Evolutionary conservation across 345 rosid species (phyloP), one percentile per base, ranked within the genome.

Genomic region (Excoecaria agallocha): DNA sequence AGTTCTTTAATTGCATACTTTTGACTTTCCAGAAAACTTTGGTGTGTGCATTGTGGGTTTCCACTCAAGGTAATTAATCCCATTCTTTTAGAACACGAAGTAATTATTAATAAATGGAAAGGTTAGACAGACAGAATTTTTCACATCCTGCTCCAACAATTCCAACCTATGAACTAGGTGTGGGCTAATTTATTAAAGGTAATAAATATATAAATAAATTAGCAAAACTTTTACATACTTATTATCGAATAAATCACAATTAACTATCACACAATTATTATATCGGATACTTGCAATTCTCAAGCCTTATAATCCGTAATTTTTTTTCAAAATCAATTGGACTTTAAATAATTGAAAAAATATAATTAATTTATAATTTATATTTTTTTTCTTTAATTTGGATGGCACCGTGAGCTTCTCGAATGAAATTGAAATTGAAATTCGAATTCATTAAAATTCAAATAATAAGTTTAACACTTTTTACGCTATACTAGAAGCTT

Each of bases 131-230:
- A 69, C 6, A 72, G 67, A 79, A 71, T 61, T 49, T 48, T 19
- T 57, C 71, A 55, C 64, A 76, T 62, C 78, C 77, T 72, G 73
- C 50, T 66, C 68, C 62, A 65, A 63, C 77, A 80, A 66, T 76
- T 82, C 67, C 62, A 24, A 79, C 76, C 67, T 66, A 45, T 70
- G 68, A 61, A 50, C 68, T 64, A 50, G n/a, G 17, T 38, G 3
- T 46, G 51, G 50, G 56, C 81, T 84, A 74, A 69, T 66, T 35
- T 30, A 76, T 69, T 57, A 61, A 70, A 72, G 74, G 30, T 30
- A 30, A 30, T 30, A 30, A 2, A 30, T 30, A 30, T 0, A 30
- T 30, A 30, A 30, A 0, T 30, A 30, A 30, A 30, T 30, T 0
- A 30, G 30, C 30, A 30, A 30, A 30, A 30, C 30, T 30, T 30